Conservation (phyloP, 805 yeast genomes). For the Gaillardinia entomophila region DNA sequence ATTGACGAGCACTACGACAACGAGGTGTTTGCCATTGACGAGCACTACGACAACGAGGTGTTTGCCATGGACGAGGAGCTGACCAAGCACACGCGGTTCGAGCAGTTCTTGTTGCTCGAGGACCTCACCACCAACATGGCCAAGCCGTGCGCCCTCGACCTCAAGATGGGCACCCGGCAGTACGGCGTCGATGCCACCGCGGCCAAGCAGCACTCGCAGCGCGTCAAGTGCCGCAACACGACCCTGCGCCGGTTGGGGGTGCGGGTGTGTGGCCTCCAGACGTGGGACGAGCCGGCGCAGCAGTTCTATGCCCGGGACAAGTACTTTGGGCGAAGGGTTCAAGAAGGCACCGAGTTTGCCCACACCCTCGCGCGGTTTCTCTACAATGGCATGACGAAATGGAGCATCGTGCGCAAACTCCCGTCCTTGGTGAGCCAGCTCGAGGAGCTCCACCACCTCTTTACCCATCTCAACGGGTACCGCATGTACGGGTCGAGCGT, state of each 20-base stretch:
- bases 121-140: conserved; percentile 81
- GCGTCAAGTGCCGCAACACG: conserved; percentile 72
- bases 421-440: conserved; percentile 61
- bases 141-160: conserved; percentile 86
- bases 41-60: too few relatives aligned
- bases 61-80: conserved; percentile 43
- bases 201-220: conserved; percentile 71
- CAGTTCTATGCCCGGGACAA: conserved; percentile 72
- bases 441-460: conserved; percentile 50
- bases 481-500: conserved; percentile 89
- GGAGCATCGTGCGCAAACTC: conserved; percentile 60
- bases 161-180: conserved; percentile 98
- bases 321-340: conserved; percentile 81
- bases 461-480: conserved; percentile 60
- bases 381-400: conserved; percentile 61
- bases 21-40: conserved; percentile 33
- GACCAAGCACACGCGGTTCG: conserved; percentile 49
- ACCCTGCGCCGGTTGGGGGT: conserved; percentile 83
- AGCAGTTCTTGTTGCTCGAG: conserved; percentile 80
- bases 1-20: too few relatives aligned
- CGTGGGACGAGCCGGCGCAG: conserved; percentile 8
- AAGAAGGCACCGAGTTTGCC: conserved; percentile 71
- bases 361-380: conserved; percentile 68
- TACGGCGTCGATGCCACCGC: conserved; percentile 88
- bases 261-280: conserved; percentile 89